phyloP scores from a whole-genome alignment of 108 stramenopile species.

The Asterionellopsis glacialis region DNA sequence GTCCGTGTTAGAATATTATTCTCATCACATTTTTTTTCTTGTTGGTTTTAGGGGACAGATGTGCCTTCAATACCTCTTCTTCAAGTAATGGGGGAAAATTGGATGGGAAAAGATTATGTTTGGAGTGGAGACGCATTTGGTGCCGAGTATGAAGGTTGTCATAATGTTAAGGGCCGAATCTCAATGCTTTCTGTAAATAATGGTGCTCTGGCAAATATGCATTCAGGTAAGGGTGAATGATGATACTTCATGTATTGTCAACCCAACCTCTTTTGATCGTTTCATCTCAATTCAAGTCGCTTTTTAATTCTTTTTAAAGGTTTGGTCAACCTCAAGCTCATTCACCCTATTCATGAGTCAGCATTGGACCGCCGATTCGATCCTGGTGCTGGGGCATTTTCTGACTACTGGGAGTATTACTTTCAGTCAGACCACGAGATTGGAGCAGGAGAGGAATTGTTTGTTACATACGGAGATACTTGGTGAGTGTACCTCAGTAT shows the following conservation, averaged over 20 bases:
- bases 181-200: constrained; percentile 4
- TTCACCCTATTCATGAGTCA: too few relatives aligned
- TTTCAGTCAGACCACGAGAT: constrained; percentile 18
- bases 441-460: constrained; percentile 46
- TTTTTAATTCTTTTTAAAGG: too few relatives aligned
- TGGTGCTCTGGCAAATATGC: constrained; percentile 54
- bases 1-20: too few relatives aligned
- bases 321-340: too few relatives aligned
- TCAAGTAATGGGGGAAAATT: not conserved
- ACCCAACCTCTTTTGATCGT: too few relatives aligned
- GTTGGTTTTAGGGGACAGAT: not conserved
- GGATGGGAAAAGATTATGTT: constrained; percentile 18
- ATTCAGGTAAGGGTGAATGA: constrained; percentile 24
- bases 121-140: constrained; percentile 8
- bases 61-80: constrained; percentile 9
- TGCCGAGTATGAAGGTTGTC: constrained; percentile 4
- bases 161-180: constrained; percentile 1
- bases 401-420: constrained; percentile 16
- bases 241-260: too few relatives aligned
- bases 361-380: constrained; percentile 1
- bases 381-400: constrained; percentile 36
- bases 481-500: constrained; percentile 24
- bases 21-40: too few relatives aligned
- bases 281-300: too few relatives aligned
- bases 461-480: constrained; percentile 41